Base-by-base conservation (phyloP, 257 asterid species). In the Solanum gandarillasii region DNA sequence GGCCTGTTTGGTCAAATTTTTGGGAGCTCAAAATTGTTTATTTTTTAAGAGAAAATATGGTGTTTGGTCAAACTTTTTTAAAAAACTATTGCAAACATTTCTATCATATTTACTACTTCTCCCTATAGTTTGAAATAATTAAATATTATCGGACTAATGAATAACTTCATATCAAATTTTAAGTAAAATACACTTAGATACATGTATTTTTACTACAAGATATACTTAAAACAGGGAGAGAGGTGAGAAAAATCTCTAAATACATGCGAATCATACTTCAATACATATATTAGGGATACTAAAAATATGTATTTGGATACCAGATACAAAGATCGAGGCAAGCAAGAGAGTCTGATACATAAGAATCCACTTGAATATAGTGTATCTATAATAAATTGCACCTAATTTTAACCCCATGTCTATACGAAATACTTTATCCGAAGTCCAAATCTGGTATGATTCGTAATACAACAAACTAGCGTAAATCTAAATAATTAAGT, bases 31-130 rank as follows among this genome's bases (percentile, higher is more conserved):
- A 55, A 55, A 55, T 6, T 58, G 67, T 58, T 58, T 3, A 20
- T 58, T 52, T 20, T 58, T 58, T 0, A 7, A 1, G 4, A 0
- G 1, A 7, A 20, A 3, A 58, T 3, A 21, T 18, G 25, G 1
- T 20, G 67, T 12, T 13, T 46, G 52, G 52, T 43, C 52, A 46
- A 46, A 4, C 20, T 13, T 46, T 46, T 1, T 1, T 0, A 4
- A 13, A 48, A 14, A 48, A 48, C 5, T 43, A 43, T 1, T 16
- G n/a, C n/a, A 55, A 55, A 55, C 65, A 55, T 2, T 55, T 55
- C 65, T 55, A 55, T 55, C 10, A 18, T 55, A 55, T 55, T 18
- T 55, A 55, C 1, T 55, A 18, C 6, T 55, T 6, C n/a, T 52
- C 0, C 9, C 23, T 16, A 52, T 52, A 6, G 1, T 52, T 52